phyloP scores from a whole-genome alignment of 208 protist species.

The Acanthamoeba pearcei region DNA sequence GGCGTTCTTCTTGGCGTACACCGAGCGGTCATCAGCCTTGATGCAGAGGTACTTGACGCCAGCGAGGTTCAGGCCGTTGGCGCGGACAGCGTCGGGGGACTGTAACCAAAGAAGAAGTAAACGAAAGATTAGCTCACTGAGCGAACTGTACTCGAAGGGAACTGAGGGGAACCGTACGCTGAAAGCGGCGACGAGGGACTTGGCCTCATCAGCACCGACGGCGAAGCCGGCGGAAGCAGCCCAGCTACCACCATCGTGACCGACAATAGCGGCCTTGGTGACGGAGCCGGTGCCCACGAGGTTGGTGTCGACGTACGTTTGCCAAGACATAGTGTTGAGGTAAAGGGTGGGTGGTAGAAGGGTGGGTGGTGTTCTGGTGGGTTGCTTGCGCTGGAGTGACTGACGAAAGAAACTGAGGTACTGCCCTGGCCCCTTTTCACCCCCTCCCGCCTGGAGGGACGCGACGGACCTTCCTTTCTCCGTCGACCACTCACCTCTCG shows the following conservation, averaged over 20 bases:
- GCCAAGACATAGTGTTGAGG: constrained; percentile 86
- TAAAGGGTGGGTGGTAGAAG: neutral
- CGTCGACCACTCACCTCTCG: neutral
- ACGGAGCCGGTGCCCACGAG: constrained; percentile 87
- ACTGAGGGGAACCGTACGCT: neutral
- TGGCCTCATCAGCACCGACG: constrained; percentile 77
- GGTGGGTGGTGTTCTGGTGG: neutral
- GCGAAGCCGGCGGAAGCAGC: constrained; percentile 84
- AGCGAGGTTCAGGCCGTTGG: constrained; percentile 80
- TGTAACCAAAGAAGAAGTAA: neutral
- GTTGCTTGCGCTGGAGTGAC: neutral
- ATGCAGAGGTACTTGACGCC: constrained; percentile 89
- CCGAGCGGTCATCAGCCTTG: constrained; percentile 79
- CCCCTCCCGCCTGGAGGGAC: neutral
- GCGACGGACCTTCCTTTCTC: constrained; percentile 38
- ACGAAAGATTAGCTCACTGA: neutral
- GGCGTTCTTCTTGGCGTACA: constrained; percentile 87
- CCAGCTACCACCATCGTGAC: constrained; percentile 86
- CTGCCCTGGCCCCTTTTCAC: neutral
- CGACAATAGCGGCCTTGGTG: constrained; percentile 85
- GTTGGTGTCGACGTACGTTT: constrained; percentile 89
- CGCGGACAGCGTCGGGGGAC: constrained; percentile 71
- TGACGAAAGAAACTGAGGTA: neutral
- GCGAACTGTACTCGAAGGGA: neutral
- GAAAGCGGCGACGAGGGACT: constrained; percentile 76